Evolutionary conservation across 805 yeast genomes (phyloP), one percentile per base, ranked within the genome.

Genomic region (baker's yeast (Saccharomyces cerevisiae)): DNA sequence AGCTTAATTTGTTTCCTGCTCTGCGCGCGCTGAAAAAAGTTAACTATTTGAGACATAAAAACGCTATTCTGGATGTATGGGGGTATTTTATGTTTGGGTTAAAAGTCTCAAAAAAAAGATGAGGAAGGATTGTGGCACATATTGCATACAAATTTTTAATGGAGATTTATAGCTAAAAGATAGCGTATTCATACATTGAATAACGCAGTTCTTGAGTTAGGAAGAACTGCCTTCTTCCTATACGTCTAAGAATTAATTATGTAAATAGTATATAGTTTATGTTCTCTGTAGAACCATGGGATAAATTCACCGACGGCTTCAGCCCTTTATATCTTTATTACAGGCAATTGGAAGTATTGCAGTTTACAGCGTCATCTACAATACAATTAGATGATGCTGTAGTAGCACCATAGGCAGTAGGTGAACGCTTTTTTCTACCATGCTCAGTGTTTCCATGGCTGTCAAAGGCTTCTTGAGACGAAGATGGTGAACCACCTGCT

Each of bases 301-400:
- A 9, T 17, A 36, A 17, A 36, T 36, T 22, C 22, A 17, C 11
- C 24, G 24, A 21, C 13, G 6, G 24, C 24, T 21, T 36, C 22
- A 17, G 17, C 17, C 6, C 2, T 36, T n/a, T 36, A 24, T 36
- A 17, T 36, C 43, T 8, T 36, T 36, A 36, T 36, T 36, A 59
- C 21, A 78, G 57, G 64, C 84, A 80, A 48, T 68, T 71, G 46
- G 69, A 68, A 3, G 81, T 68, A 54, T 79, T 76, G 63, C 84
- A 80, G 49, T 79, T 77, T 17, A 77, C 75, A 28, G 76, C 76
- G 17, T 77, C 77, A 59, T 80, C 84, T 24, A 79, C 76, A 28
- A 78, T 68, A 64, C 84, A 80, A 21, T 70, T 67, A 5, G 70
- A 72, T 30, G 68, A 69, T 13, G 60, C 64, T 6, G 66, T 58